Base-by-base conservation (phyloP, 768 basidiomycete species). In the Strobilomyces dryophilus region DNA sequence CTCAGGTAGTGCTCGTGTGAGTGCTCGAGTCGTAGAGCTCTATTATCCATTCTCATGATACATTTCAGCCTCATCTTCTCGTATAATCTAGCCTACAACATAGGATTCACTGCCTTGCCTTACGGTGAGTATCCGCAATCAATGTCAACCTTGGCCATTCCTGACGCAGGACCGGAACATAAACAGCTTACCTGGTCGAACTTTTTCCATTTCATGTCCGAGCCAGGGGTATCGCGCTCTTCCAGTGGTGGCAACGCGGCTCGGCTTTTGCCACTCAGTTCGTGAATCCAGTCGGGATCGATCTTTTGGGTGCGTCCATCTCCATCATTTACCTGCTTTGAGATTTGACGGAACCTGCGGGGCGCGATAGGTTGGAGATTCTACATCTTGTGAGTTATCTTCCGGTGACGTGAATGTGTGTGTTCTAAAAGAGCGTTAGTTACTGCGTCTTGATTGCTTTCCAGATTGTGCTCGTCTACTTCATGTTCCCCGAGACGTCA, bases 221-320 rank as follows among this genome's bases (percentile, higher is more conserved):
- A 18, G 17, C 27, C 12, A 31, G 29, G 29, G 43, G 29, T 31
- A 45, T 45, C 11, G n/a, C 83, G 5, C 61, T 85, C 18, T 84
- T 80, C 72, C 81, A 85, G 58, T 80, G 75, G 74, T 81, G 78
- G 65, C 71, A 75, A 43, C 77, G 83, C 10, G 66, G 73, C 3
- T 54, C 39, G 4, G 43, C 12, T n/a, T 64, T 63, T 24, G 8
- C 58, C 27, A 31, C 5, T 17, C 49, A 47, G 14, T 51, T 63
- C 5, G 43, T 59, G 7, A 26, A 61, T 45, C 63, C 62, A 4
- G 54, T 63, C 31, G 62, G 63, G 2, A 58, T 63, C 2, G 29
- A 45, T 1, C n/a, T 21, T 10, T 1, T 15, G 8, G 45, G 45
- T 34, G 15, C 11, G 44, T 45, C 14, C 2, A 7, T 20, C 10